Percentiles rank a stretch among this genome's conserved stretches.
Evolutionary conservation across 352 stramenopile genomes (phyloP).

Genomic region (Globisporangium sylvaticum): DNA sequence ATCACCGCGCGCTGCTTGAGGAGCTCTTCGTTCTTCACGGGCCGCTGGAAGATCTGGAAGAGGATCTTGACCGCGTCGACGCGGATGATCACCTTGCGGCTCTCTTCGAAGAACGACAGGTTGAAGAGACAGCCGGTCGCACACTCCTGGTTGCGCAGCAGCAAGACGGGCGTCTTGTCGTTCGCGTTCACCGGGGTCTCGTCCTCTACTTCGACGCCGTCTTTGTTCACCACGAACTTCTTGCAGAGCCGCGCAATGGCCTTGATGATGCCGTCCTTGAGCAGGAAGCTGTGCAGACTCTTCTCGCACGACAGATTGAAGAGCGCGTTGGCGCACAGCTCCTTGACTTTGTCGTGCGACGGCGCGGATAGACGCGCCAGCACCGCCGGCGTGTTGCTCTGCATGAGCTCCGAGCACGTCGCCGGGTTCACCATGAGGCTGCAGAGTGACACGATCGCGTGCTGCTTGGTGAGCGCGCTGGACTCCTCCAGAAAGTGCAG

Average conservation of each 20-base stretch:
- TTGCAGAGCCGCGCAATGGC: constrained; percentile 66
- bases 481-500: constrained; percentile 61
- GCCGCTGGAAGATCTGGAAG: constrained; percentile 60
- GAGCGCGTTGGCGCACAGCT: constrained; percentile 68
- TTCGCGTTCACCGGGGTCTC: constrained; percentile 27
- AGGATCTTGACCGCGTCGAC: constrained; percentile 63
- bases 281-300: constrained; percentile 52
- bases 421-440: constrained; percentile 54
- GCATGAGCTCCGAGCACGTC: constrained; percentile 60
- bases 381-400: constrained; percentile 59
- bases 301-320: constrained; percentile 82
- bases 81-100: constrained; percentile 53
- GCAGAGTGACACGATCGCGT: constrained; percentile 64
- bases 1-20: constrained; percentile 61
- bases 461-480: constrained; percentile 54
- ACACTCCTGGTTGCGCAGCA: constrained; percentile 66
- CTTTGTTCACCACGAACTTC: constrained; percentile 35
- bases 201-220: constrained; percentile 60
- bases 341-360: constrained; percentile 50
- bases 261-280: constrained; percentile 72
- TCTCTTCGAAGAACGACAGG: constrained; percentile 69
- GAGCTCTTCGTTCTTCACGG: constrained; percentile 59
- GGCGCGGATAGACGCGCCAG: constrained; percentile 41
- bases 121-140: constrained; percentile 76
- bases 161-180: constrained; percentile 38